Percentiles rank a stretch among this genome's conserved stretches.
Conservation (phyloP, 495 filamentous ascomycete genomes). For the Umbilicaria muhlenbergii region DNA sequence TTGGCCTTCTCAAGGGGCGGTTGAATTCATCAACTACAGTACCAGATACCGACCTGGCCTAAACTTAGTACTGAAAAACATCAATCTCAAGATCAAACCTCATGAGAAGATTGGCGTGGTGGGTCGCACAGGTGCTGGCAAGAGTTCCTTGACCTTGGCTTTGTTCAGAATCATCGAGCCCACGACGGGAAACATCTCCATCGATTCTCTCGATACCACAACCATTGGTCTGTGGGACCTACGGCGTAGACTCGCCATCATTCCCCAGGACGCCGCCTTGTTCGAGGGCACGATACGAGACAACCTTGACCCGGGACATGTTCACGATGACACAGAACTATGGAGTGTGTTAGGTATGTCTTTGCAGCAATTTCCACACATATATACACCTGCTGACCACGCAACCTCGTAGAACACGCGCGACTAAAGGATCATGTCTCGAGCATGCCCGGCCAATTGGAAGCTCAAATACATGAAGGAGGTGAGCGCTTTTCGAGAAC, state of each 20-base stretch:
- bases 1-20: conserved; percentile 84
- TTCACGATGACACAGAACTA: conserved; percentile 92
- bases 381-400: not conserved
- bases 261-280: conserved; percentile 93
- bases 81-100: conserved; percentile 80
- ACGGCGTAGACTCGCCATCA: conserved; percentile 83
- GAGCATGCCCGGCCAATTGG: conserved; percentile 76
- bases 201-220: conserved; percentile 79
- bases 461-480: conserved; percentile 86
- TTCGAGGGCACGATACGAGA: conserved; percentile 94
- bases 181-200: conserved; percentile 59
- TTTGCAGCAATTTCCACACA: conserved; percentile 10
- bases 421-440: conserved; percentile 83
- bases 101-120: conserved; percentile 98
- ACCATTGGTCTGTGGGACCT: conserved; percentile 83
- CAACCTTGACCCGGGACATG: conserved; percentile 88
- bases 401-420: conserved; percentile 56
- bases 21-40: conserved; percentile 87
- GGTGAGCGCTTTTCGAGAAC: conserved; percentile 37
- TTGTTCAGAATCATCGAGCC: conserved; percentile 95
- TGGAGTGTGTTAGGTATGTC: conserved; percentile 84
- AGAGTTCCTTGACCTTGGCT: conserved; percentile 85
- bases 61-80: conserved; percentile 82
- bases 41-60: conserved; percentile 79
- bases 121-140: conserved; percentile 89